Conservation (phyloP, 257 asterid species). For the Solanum medicagineum region DNA sequence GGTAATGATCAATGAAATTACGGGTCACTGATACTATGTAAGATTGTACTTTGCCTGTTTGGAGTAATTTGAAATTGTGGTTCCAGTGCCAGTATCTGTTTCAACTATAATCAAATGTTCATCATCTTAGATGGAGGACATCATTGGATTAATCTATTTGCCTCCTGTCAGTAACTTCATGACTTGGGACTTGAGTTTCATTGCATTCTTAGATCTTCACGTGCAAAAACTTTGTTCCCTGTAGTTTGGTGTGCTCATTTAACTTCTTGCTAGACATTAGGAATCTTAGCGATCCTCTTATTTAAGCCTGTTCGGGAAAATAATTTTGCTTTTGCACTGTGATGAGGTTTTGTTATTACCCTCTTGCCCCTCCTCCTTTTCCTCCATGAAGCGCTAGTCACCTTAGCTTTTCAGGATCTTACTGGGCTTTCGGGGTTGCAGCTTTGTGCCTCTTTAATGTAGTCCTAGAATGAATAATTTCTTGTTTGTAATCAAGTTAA, state of each 20-base stretch:
- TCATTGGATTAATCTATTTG: background rate
- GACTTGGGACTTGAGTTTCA: background rate
- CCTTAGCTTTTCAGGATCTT: background rate
- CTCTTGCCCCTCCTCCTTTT: background rate
- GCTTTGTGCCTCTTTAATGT: background rate
- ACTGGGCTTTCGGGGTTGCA: background rate
- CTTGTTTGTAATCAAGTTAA: background rate
- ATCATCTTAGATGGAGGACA: background rate
- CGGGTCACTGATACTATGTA: background rate
- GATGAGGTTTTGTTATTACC: background rate
- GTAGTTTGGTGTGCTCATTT: background rate
- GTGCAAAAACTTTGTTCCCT: background rate
- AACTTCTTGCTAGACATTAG: background rate
- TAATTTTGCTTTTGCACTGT: background rate
- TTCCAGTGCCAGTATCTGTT: background rate
- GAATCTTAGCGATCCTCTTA: background rate
- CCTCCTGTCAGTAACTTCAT: background rate
- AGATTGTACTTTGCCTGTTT: background rate
- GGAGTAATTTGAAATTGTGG: background rate
- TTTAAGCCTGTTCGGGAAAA: background rate
- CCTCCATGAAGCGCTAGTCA: background rate
- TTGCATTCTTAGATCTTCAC: background rate
- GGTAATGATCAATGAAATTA: background rate
- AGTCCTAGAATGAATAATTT: background rate
- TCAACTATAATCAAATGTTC: background rate